Percentiles rank a stretch among this genome's conserved stretches.
These are phyloP conservation scores for Wallacemonas collosoma DNA, from an alignment of 208 protist genomes.

Conservation along the genomic window DNA sequence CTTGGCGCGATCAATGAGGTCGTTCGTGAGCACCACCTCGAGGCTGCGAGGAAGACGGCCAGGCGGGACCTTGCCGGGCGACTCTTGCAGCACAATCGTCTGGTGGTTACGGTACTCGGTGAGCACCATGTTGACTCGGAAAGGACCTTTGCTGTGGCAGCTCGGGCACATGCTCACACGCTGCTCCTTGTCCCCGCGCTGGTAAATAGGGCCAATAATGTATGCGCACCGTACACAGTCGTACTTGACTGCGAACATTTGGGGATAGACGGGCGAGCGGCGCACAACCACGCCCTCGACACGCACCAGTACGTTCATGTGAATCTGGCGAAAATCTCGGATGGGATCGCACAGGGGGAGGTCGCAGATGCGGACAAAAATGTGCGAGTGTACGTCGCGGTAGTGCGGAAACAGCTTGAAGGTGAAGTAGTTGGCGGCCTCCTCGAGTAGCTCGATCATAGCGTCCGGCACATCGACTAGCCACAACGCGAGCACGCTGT, in stretches of 20 bases:
- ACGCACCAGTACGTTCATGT: slow-evolving; percentile 98
- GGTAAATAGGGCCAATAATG: slow-evolving; percentile 93
- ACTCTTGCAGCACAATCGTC: slow-evolving; percentile 98
- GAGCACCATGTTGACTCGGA: slow-evolving; percentile 95
- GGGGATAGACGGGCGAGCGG: slow-evolving; percentile 97
- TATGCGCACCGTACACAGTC: slow-evolving; percentile 96
- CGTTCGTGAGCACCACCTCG: slow-evolving; percentile 97
- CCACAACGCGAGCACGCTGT: slow-evolving; percentile 95
- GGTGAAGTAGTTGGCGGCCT: slow-evolving; percentile 93
- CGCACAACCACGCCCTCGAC: slow-evolving; percentile 98
- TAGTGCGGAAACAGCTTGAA: slow-evolving; percentile 95
- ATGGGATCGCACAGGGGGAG: slow-evolving; percentile 97
- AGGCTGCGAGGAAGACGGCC: slow-evolving; percentile 98
- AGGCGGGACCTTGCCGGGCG: slow-evolving; percentile 97
- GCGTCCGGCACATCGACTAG: slow-evolving; percentile 95
- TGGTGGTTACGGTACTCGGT: slow-evolving; percentile 99
- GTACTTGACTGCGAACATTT: slow-evolving; percentile 97
- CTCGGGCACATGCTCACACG: slow-evolving; percentile 87
- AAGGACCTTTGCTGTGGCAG: slow-evolving; percentile 95
- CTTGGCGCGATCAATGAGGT: slow-evolving; percentile 98
- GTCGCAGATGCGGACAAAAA: slow-evolving; percentile 98
- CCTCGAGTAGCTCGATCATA: slow-evolving; percentile 98
- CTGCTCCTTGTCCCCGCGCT: slow-evolving; percentile 88
- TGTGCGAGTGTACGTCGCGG: slow-evolving; percentile 83
- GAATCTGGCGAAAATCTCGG: slow-evolving; percentile 97